Evolutionary conservation across 1,284 basidiomycete genomes (phyloP).

Genomic region (Thecaphora frezii): DNA sequence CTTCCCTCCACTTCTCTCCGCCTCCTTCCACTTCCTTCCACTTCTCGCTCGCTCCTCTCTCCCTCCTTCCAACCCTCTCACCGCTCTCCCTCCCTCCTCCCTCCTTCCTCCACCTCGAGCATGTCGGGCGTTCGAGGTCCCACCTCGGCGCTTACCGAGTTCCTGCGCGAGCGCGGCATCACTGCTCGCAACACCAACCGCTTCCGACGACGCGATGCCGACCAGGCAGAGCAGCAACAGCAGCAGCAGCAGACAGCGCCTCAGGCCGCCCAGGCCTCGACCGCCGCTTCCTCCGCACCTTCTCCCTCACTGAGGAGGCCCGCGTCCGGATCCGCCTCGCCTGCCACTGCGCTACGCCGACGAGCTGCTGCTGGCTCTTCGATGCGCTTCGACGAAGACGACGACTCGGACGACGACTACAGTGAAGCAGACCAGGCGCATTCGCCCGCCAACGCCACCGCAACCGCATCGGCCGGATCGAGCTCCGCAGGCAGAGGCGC

Average conservation of each 20-base stretch:
- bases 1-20: too few relatives aligned
- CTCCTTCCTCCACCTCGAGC: neutral
- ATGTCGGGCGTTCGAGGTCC: constrained; percentile 72
- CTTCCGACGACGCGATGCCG: constrained; percentile 41
- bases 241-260: constrained; percentile 22
- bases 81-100: neutral
- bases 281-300: constrained; percentile 6
- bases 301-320: constrained; percentile 1
- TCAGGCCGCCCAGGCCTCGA: constrained; percentile 2
- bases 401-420: constrained; percentile 72
- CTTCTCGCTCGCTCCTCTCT: neutral
- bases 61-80: constrained; percentile 9
- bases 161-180: constrained; percentile 79
- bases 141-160: constrained; percentile 86
- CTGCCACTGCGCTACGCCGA: constrained; percentile 11
- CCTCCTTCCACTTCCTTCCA: too few relatives aligned
- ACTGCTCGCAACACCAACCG: constrained; percentile 69
- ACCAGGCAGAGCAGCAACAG: constrained; percentile 61
- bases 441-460: constrained; percentile 48
- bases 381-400: constrained; percentile 64
- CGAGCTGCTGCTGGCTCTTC: constrained; percentile 22
- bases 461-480: constrained; percentile 60
- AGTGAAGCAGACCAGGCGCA: constrained; percentile 59
- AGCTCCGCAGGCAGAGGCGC: constrained; percentile 1
- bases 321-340: constrained; percentile 11